Base-by-base conservation (phyloP, 441 rosid genomes). In the Arabidopsis hybrid region DNA sequence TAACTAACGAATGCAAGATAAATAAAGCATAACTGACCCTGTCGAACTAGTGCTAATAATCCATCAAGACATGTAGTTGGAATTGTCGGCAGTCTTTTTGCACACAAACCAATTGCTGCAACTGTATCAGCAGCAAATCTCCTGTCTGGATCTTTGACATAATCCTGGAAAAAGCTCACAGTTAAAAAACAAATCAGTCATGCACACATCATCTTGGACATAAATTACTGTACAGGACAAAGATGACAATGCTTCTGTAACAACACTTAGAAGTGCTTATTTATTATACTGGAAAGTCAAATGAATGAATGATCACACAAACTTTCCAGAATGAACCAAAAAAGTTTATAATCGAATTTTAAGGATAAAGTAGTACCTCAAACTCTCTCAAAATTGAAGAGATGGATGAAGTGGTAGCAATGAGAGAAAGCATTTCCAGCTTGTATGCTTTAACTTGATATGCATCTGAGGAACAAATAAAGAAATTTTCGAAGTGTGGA, bases 81-180 rank as follows among this genome's bases (percentile, higher is more conserved):
- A 88, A 87, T 73, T 78, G 78, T 80, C 45, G 93, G 93, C 81
- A 91, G 87, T 71, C 81, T 75, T 79, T 75, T 86, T 14, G 92
- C 95, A 73, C 96, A 92, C 69, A 87, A 79, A 81, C 99, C 99
- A 76, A 92, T 85, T 12, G 92, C 96, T 80, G 93, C 88, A 78
- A 92, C 82, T 73, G 98, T 80, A 67, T 87, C 95, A 5, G 96
- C 97, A 66, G 99, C 95, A 83, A 95, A 88, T 75, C 82, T 86
- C 85, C 95, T 82, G 84, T 92, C 96, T 63, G 97, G 94, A 82
- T 91, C 96, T 82, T 88, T 85, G 39, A 91, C 78, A 82, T 95
- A 92, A 85, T 95, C 98, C 99, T 95, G 83, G 57, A 65, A 80
- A 77, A 66, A 69, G 78, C 45, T 66, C 66, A 70, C 35, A 6